A percentile compares a stretch with the other conserved stretches of the same genome.
Conservation (phyloP, 2,329 filamentous ascomycete genomes). For the Fusarium subtropicale region DNA sequence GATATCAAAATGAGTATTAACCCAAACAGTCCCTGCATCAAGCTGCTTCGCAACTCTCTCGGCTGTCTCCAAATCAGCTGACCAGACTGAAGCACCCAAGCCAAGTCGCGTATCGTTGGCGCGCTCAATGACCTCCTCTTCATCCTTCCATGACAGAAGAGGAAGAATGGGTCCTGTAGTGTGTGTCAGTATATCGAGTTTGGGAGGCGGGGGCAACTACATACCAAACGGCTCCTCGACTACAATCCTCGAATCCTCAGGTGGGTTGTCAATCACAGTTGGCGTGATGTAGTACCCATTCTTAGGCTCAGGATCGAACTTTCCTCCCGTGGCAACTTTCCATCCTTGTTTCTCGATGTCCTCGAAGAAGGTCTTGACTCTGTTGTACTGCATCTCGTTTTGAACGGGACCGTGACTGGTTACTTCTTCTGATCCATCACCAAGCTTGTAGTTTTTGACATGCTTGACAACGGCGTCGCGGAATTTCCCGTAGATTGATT, state of each 20-base stretch:
- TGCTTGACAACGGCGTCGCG: conserved; percentile 52
- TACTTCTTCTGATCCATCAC: conserved; percentile 55
- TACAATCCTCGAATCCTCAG: conserved; percentile 67
- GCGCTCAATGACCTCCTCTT: conserved; percentile 68
- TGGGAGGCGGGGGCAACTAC: accelerated
- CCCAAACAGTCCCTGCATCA: conserved; percentile 69
- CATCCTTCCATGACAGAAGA: conserved; percentile 68
- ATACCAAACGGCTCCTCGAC: conserved; percentile 63
- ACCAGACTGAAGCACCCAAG: conserved; percentile 68
- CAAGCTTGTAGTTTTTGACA: conserved; percentile 58
- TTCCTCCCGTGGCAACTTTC: conserved; percentile 57
- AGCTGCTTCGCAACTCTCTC: conserved; percentile 63
- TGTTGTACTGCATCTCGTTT: conserved; percentile 73
- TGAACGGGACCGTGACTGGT: conserved; percentile 68
- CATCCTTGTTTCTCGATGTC: conserved; percentile 60
- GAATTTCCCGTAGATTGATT: conserved; percentile 68
- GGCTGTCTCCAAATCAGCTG: conserved; percentile 62
- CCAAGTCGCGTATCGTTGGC: conserved; percentile 67
- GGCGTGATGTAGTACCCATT: conserved; percentile 68
- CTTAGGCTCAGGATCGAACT: conserved; percentile 37
- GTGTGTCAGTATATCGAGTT: accelerated
- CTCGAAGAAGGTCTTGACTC: conserved; percentile 58
- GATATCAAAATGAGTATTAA: conserved; percentile 67
- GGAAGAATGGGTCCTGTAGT: conserved; percentile 67
- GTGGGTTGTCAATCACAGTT: conserved; percentile 69